Evolutionary conservation across 345 rosid genomes (phyloP).

Genomic region (Geranium brycei): DNA sequence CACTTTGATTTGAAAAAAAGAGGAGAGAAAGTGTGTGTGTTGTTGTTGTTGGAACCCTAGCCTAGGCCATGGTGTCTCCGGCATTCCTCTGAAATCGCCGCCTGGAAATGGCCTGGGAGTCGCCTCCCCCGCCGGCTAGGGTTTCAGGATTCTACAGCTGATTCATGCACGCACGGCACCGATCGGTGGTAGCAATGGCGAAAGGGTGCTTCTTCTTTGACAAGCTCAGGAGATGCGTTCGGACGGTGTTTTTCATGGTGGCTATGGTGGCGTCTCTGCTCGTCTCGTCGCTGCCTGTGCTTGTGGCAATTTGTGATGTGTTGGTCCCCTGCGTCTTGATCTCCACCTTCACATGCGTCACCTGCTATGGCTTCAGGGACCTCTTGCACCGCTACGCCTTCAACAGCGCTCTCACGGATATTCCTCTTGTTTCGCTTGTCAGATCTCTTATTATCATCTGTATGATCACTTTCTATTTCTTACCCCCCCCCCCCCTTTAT

Average conservation of each 20-base stretch:
- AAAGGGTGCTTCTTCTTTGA: constrained; percentile 41
- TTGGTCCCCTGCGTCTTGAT: constrained; percentile 47
- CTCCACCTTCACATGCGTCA: constrained; percentile 69
- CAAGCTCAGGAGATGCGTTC: constrained; percentile 46
- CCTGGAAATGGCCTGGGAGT: constrained; percentile 15
- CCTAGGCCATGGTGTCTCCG: constrained; percentile 8
- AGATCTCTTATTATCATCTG: constrained; percentile 75
- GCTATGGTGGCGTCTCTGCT: constrained; percentile 82
- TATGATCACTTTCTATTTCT: constrained; percentile 14
- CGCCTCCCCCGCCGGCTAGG: constrained; percentile 15
- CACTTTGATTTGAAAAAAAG: neutral
- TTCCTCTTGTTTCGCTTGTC: constrained; percentile 68
- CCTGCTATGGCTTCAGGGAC: constrained; percentile 48
- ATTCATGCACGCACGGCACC: neutral
- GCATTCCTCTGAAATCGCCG: neutral
- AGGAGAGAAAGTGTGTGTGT: no score
- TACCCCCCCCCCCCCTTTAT: neutral
- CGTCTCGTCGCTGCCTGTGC: constrained; percentile 65
- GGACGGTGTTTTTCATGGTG: constrained; percentile 76
- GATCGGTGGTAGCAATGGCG: constrained; percentile 21
- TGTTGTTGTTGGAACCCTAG: constrained; percentile 7
- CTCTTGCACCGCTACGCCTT: constrained; percentile 56
- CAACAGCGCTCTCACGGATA: constrained; percentile 67
- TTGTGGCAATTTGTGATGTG: constrained; percentile 68
- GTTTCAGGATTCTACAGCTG: constrained; percentile 8